phyloP scores from a whole-genome alignment of 78 protist genomes.

The Dictyostelium brefeldianum region DNA sequence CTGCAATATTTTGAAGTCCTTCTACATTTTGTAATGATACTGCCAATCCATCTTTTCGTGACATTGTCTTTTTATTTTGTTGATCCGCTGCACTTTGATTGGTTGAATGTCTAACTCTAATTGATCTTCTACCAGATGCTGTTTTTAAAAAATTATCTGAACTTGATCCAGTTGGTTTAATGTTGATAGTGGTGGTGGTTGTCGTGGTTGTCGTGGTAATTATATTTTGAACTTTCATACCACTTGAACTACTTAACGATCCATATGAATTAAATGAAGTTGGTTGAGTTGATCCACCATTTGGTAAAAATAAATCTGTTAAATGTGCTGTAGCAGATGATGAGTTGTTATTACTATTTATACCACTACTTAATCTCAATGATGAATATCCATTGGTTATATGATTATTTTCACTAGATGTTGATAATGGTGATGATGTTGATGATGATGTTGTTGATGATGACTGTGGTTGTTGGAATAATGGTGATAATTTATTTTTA shows the following conservation, averaged over 20 bases:
- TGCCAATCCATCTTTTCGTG: conserved; percentile 57
- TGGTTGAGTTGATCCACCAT: neutral
- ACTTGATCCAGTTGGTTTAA: conserved; percentile 2
- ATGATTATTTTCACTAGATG: neutral
- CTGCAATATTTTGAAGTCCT: conserved; percentile 77
- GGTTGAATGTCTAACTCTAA: conserved; percentile 23
- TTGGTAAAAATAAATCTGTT: conserved; percentile 4
- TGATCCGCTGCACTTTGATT: neutral
- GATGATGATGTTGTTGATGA: neutral
- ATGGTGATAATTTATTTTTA: neutral
- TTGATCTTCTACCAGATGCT: conserved; percentile 71
- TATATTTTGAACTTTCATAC: conserved; percentile 15
- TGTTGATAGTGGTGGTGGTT: conserved; percentile 11
- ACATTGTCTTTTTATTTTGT: conserved; percentile 34
- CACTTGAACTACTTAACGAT: too few relatives aligned
- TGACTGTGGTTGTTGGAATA: neutral
- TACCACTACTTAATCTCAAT: neutral
- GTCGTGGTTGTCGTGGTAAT: conserved; percentile 33
- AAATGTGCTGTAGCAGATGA: neutral
- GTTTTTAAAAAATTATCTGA: conserved; percentile 24
- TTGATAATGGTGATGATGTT: conserved; percentile 2
- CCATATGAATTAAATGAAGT: neutral
- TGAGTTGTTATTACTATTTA: neutral
- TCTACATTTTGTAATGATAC: conserved; percentile 71
- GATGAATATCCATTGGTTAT: neutral